Conservation (phyloP, 306 rosid genomes). For the Astragalus membranaceus region DNA sequence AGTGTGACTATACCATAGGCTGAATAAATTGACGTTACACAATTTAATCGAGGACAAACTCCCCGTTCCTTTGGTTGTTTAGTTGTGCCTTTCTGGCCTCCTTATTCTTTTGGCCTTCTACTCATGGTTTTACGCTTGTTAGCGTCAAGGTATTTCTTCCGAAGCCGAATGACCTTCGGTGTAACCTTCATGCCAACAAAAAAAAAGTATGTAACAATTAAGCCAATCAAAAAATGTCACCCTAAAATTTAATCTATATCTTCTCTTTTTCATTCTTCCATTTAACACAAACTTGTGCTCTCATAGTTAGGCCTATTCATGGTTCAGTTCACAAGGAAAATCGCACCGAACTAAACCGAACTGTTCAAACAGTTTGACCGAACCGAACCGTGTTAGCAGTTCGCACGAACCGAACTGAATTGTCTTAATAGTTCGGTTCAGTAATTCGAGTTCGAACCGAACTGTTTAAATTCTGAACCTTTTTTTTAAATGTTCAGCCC, state of each 20-base stretch:
- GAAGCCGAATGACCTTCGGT: slow-evolving; percentile 75
- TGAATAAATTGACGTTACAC: slow-evolving; percentile 22
- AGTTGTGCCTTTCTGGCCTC: slow-evolving; percentile 45
- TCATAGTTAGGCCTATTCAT: too few relatives aligned
- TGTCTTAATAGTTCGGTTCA: too few relatives aligned
- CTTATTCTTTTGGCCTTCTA: slow-evolving; percentile 62
- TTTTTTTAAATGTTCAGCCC: too few relatives aligned
- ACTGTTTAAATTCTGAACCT: too few relatives aligned
- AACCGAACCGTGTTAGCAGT: too few relatives aligned
- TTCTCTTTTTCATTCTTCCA: background rate
- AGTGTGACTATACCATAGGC: background rate
- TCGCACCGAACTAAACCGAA: too few relatives aligned
- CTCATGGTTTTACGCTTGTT: slow-evolving; percentile 92
- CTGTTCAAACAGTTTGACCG: too few relatives aligned
- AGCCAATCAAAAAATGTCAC: background rate
- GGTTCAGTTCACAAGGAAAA: too few relatives aligned
- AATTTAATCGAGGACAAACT: slow-evolving; percentile 20
- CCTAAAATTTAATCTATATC: background rate
- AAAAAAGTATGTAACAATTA: background rate
- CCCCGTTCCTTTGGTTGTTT: slow-evolving; percentile 49
- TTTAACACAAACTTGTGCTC: background rate
- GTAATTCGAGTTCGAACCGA: too few relatives aligned
- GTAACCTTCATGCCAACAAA: slow-evolving; percentile 57
- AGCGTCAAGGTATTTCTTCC: slow-evolving; percentile 88
- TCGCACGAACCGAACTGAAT: too few relatives aligned